Base-by-base conservation (phyloP, 257 asterid species). In the Plectranthus barbatus region DNA sequence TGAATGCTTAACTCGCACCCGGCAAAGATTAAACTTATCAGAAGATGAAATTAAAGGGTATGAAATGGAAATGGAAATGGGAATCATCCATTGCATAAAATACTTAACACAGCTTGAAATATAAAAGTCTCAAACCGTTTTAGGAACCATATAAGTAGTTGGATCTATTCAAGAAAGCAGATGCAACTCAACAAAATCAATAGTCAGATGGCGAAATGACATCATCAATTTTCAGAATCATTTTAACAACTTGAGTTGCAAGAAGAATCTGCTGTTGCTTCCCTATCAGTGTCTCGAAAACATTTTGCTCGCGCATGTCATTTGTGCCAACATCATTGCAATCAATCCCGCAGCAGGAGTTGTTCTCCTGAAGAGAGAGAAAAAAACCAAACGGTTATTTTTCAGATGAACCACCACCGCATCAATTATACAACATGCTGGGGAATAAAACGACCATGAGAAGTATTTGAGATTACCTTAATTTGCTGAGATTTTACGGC, bases 401-500 rank as follows among this genome's bases (percentile, higher is more conserved):
- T 20, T 12, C 29, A 23, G 23, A 17, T 21, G 2, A 42, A 6
- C 7, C 49, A 7, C 9, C 2, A 1, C 11, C 4, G 17, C 36
- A 1, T 23, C 9, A 7, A 13, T 23, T 50, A 50, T 24, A 49
- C 10, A 33, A 50, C n/a, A n/a, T n/a, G n/a, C n/a, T n/a, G n/a
- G n/a, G n/a, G n/a, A n/a, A n/a, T n/a, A n/a, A n/a, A n/a, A n/a
- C n/a, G n/a, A n/a, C n/a, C n/a, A n/a, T n/a, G n/a, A n/a, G n/a
- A n/a, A n/a, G n/a, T n/a, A n/a, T n/a, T n/a, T n/a, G n/a, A n/a
- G n/a, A 26, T 46, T 74, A 85, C 97, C 91, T 91, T 85, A 53
- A 92, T 86, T 83, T 92, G 98, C 86, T 92, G 93, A 51, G 95
- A 69, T 70, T 86, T 89, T 41, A 86, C 95, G 51, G 89, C 93